Evolutionary conservation across 352 stramenopile species (phyloP), one percentile per base, ranked within the genome.

Genomic region (Plasmopara muralis): DNA sequence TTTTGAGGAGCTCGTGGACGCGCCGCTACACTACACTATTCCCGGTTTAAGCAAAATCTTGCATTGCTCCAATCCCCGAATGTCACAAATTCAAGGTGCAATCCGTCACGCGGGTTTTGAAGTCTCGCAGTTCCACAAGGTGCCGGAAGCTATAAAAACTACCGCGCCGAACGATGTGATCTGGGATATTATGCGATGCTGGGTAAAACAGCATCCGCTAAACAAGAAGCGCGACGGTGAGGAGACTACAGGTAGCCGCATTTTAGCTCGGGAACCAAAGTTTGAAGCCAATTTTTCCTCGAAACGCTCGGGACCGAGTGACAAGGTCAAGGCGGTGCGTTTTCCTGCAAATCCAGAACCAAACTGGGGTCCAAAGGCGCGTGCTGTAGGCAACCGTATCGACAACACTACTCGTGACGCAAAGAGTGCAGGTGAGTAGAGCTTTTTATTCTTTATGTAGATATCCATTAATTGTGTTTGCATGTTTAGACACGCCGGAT

Each of bases 111-210:
- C 95, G 28, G 96, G 96, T 14, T 99, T 98, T 76, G 73, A 92
- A 55, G 89, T 97, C 20, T 99, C 95, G 57, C 94, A 97, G 54
- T 98, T 97, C 56, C 97, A 99, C 74, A 99, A 98, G 64, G 92
- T 99, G 15, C 95, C 97, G 0, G 76, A 97, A 29, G 96, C 96
- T 33, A 79, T 99, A 53, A 99, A 99, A 76, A 99, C 97, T 2
- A 93, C 97, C 67, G 97, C 97, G 15, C 97, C 97, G 4, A 97
- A 96, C 66, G 70, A 95, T 50, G 87, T 99, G 6, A 75, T 99
- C 44, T 99, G 96, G 95, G 97, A 99, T 70, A 91, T 99, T 51
- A 91, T 99, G 74, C 77, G 95, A 57, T 93, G 81, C 55, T 99
- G 93, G 92, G 92, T 96, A 10, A 95, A 97, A 65, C 85, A 96